Evolutionary conservation across 2,329 filamentous ascomycete species (phyloP), one percentile per base, ranked within the genome.

Genomic region (Lasiodiplodia sp.): DNA sequence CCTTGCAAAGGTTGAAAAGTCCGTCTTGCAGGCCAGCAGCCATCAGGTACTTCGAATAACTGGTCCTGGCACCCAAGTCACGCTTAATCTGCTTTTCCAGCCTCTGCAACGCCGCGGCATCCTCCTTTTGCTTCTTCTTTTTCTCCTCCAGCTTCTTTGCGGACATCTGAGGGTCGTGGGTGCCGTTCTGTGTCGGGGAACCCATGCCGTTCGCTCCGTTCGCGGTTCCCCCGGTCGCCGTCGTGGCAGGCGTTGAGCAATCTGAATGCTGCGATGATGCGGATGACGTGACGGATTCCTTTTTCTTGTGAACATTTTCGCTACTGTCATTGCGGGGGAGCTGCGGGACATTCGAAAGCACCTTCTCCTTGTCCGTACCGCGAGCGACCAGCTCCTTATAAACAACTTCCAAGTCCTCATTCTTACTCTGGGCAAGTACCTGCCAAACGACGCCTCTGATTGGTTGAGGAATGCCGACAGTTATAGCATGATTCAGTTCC

Each of bases 371-470:
- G 69, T 94, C 92, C 2, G 93, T 94, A 28, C 94, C 94, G 69
- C 92, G 88, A 60, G 86, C 87, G 38, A 92, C 87, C 11, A 99
- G 86, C 70, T 96, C 94, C 71, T 87, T 88, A 81, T 98, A 99
- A n/a, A 94, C 87, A 18, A 85, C 82, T 80, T 99, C 96, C 21
- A 99, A 83, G 55, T 96, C 93, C 70, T 95, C 91, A 73, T 93
- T 97, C 80, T 97, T 97, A 82, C 94, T 97, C 77, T 97, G 93
- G 3, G 96, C 94, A 70, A 99, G 83, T 8, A 98, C 95, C 81
- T 99, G 96, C 96, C 96, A 99, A 63, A 99, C 94, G 2, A 99
- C 96, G n/a, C 96, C 96, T 69, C 96, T 90, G 70, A 99, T 97
- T 3, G 94, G 95, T 72, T 91, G 94, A 1, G 96, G 96, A 68